Evolutionary conservation across 192 early-diverging fungal species (phyloP), one percentile per base, ranked within the genome.

Genomic region (Coemansia sp.): DNA sequence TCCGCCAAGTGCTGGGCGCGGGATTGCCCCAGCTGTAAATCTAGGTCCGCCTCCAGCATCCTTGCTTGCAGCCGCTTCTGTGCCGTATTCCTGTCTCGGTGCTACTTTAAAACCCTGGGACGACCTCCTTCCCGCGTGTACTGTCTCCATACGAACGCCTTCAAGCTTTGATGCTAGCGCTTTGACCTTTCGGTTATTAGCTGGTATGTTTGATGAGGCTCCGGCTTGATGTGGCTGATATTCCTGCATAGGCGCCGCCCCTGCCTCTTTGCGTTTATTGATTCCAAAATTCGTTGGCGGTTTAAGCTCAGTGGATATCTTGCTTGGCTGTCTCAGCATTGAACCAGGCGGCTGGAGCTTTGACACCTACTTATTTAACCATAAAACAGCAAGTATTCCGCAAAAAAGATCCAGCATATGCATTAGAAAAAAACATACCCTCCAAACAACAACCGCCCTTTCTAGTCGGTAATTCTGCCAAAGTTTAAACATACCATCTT

Each of bases 81-180:
- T 18, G 4, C 23, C 52, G 40, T 53, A 52, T 26, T 56, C 64
- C 32, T 68, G 67, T 54, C 69, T 81, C 21, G 67, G 68, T 15
- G 78, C 52, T 43, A 81, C 78, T 19, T 61, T 75, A 64, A 81
- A 81, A 2, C 78, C 78, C 63, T 72, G 69, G 5, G 78, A 75
- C 9, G 78, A 81, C 26, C 78, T 67, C 15, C 78, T 61, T 13
- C 78, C 78, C 10, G 72, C 70, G 52, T 67, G 70, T 5, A 81
- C 70, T 4, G 63, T 75, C 26, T 66, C 69, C 19, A 26, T 41
- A 4, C 49, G 63, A 3, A 45, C 23, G 32, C 61, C 37, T 3
- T 56, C 49, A 5, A 50, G 32, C 19, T 61, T 65, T 45, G 72
- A 44, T 8, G 42, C 62, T 3, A 69, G 77, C 48, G 38, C 49